Percentiles rank a stretch among this genome's conserved stretches.
Conservation (phyloP, 371 early-diverging fungal genomes). For the Haplosporangium sp. region DNA sequence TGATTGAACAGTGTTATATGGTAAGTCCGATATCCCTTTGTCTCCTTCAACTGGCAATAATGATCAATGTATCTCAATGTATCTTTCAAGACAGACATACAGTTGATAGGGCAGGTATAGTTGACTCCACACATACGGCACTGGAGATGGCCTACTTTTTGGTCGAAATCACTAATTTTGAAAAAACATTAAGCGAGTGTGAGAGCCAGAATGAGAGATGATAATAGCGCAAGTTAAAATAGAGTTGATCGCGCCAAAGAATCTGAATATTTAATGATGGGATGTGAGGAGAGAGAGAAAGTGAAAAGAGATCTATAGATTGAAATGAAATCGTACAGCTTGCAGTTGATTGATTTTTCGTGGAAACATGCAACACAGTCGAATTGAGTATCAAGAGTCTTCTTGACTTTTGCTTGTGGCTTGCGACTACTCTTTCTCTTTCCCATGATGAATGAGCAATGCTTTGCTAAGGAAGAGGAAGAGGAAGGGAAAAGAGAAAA, state of each 20-base stretch:
- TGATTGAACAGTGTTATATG: no score
- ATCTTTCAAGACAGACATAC: conserved; percentile 56
- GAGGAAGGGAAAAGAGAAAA: neutral
- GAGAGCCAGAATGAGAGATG: neutral
- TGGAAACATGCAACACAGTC: conserved; percentile 94
- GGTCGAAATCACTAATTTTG: conserved; percentile 59
- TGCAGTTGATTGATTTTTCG: conserved; percentile 82
- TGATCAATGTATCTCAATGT: no score
- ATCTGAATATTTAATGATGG: neutral
- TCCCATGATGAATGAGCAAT: conserved; percentile 69
- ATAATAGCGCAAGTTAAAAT: neutral
- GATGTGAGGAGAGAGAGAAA: neutral
- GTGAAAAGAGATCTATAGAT: neutral
- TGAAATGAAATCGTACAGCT: conserved; percentile 66
- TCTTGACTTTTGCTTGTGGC: conserved; percentile 75
- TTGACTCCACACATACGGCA: conserved; percentile 83
- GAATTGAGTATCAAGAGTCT: conserved; percentile 83
- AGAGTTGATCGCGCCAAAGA: neutral
- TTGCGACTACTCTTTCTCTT: conserved; percentile 88
- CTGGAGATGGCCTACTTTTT: conserved; percentile 71
- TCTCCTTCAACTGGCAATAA: no score
- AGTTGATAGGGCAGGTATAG: conserved; percentile 75
- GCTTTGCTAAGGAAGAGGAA: neutral
- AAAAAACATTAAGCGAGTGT: neutral
- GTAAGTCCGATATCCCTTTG: no score